These are phyloP conservation scores for Inonotus obliquus DNA, from an alignment of 1,284 basidiomycete genomes.

Conservation along the genomic window DNA sequence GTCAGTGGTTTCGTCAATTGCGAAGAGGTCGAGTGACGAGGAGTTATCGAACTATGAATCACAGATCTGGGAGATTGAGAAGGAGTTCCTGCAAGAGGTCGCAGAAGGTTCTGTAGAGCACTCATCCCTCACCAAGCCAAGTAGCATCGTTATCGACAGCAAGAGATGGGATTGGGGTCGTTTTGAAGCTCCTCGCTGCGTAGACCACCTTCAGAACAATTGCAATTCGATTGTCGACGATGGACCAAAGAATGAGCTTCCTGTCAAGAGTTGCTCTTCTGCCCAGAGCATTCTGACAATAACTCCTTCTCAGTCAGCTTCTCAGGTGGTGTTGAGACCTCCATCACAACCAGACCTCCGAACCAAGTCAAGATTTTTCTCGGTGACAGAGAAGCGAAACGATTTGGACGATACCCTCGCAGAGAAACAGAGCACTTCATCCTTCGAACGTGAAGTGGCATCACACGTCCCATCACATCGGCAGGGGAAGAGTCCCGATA, in stretches of 20 bases:
- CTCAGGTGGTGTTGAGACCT: conserved; percentile 31
- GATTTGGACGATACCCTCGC: background rate
- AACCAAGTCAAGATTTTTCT: conserved; percentile 24
- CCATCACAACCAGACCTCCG: background rate
- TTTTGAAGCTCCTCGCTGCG: background rate
- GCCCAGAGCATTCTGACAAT: conserved; percentile 30
- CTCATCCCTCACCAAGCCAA: conserved; percentile 14
- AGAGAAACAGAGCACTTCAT: background rate
- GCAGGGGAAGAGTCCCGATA: background rate
- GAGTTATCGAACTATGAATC: conserved; percentile 34
- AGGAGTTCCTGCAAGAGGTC: conserved; percentile 28
- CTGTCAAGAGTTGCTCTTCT: background rate
- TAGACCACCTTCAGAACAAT: background rate
- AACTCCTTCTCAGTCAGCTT: conserved; percentile 51
- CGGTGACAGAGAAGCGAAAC: background rate
- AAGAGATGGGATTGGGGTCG: conserved; percentile 23
- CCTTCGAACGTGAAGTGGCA: background rate
- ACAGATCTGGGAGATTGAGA: conserved; percentile 65
- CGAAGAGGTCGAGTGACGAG: background rate
- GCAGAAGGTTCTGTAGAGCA: conserved; percentile 15
- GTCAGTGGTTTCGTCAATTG: background rate
- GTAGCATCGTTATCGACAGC: conserved; percentile 27
- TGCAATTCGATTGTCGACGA: background rate
- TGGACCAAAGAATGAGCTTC: background rate
- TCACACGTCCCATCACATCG: background rate